Base-by-base conservation (phyloP, 2,329 filamentous ascomycete genomes). In the Penicillium sp. region DNA sequence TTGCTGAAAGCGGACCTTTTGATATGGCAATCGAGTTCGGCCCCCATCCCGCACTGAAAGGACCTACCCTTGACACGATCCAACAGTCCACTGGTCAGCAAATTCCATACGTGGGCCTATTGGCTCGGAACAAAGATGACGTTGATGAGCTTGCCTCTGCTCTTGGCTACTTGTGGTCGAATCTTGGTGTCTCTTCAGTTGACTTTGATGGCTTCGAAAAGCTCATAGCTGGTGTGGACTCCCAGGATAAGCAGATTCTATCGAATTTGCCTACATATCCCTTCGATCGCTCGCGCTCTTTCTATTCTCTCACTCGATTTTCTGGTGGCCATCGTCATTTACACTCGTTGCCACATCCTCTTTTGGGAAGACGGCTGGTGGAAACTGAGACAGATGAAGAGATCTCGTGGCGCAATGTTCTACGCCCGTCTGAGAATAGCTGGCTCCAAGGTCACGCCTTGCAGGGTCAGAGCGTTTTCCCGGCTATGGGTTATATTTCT, bases 1-100 rank as follows among this genome's bases (percentile, higher is more conserved):
- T 62, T 13, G 16, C 25, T n/a, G 14, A 56, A 14, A 22, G 37
- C 73, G 25, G 64, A 60, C 59, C 81, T 78, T 69, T 78, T 73
- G 33, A 68, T 37, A 51, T 61, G n/a, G 66, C 49, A 16, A 57
- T 65, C 19, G 73, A 75, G 38, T 57, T 75, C 4, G 73, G 73
- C 2, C 70, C 74, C 2, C 72, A 76, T 53, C 61, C 68, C 0
- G 65, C 72, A 0, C 58, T 75, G 8, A 65, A 64, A 30, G 30
- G 43, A 56, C 16, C 22, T 62, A 40, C 10, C 42, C 10, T 13
- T 8, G 4, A 45, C n/a, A 45, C 42, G 1, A 13, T 45, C 10
- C 1, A 45, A 16, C 10, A 8, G n/a, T 8, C n/a, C 42, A 13
- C n/a, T 16, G 2, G 42, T 22, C n/a, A 8, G 6, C 1, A 8